Evolutionary conservation across 2,329 filamentous ascomycete species (phyloP).

Genomic region (Colletotrichum somersetense): DNA sequence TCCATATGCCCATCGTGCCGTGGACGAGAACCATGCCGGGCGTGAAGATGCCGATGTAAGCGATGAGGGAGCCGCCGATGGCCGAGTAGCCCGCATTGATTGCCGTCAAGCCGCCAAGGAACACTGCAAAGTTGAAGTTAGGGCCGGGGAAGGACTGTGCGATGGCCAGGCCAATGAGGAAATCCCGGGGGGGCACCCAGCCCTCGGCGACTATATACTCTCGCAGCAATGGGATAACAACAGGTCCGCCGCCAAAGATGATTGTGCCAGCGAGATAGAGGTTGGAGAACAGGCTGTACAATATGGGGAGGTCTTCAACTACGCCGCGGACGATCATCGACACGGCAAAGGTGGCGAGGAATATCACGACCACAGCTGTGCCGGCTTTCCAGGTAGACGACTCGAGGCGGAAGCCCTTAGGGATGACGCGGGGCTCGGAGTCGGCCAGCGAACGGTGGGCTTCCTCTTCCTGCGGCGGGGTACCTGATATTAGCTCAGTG

Average conservation of each 20-base stretch:
- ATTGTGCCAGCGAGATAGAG: conserved; percentile 77
- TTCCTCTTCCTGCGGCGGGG: not conserved
- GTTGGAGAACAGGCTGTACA: conserved; percentile 72
- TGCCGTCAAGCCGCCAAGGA: conserved; percentile 64
- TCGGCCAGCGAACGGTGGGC: conserved; percentile 33
- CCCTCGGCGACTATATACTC: conserved; percentile 70
- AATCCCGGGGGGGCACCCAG: conserved; percentile 75
- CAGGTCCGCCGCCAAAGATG: conserved; percentile 69
- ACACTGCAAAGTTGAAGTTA: conserved; percentile 65
- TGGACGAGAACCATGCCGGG: conserved; percentile 60
- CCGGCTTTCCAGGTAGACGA: conserved; percentile 57
- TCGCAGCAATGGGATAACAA: conserved; percentile 69
- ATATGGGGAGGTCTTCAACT: conserved; percentile 54
- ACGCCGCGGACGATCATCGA: conserved; percentile 62
- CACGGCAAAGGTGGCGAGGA: conserved; percentile 65
- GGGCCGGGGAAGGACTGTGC: conserved; percentile 73
- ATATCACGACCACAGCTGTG: conserved; percentile 53
- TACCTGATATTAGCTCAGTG: not conserved
- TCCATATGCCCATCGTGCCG: conserved; percentile 64
- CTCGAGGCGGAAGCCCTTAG: conserved; percentile 46
- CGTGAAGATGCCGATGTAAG: conserved; percentile 61
- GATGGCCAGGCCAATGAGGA: conserved; percentile 75
- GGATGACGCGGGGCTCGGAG: conserved; percentile 47
- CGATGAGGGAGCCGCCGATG: conserved; percentile 61
- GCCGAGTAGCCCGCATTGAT: conserved; percentile 52